Evolutionary conservation across 345 rosid genomes (phyloP), one percentile per base, ranked within the genome.

Genomic region (Laguncularia racemosa): DNA sequence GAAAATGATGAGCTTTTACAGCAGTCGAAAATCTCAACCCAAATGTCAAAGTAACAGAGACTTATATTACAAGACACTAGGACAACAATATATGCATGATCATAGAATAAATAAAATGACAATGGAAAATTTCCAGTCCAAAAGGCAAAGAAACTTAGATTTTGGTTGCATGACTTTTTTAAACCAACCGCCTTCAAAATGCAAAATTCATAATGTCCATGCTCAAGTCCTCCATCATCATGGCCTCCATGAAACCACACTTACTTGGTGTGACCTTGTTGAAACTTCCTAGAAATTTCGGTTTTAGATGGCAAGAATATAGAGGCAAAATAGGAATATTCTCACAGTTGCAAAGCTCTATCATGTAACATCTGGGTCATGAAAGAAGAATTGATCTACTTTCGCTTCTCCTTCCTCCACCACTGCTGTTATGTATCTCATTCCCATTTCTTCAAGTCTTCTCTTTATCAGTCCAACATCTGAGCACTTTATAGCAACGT

Each of bases 341-440:
- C 50, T 76, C 78, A 14, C 86, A 81, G 74, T 81, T 76, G 67
- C 86, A 78, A 45, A 81, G 33, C 66, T 81, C 86, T 16, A 81
- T 13, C 86, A 81, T 81, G 73, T 81, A 81, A 12, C 86, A 67
- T 81, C 86, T 13, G 86, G 86, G 66, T 81, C 86, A 38, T 81
- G 83, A 61, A 81, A 81, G 63, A 81, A 81, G 49, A 81, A 76
- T 40, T 81, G 86, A 57, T 81, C 81, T 50, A 78, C 83, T 18
- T 20, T 71, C 46, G 48, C 65, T 33, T 83, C 83, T 9, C 71
- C 79, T 0, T 78, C 83, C 59, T 78, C 81, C n/a, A 78, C 83
- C 53, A 71, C 65, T 0, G 78, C 78, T 2, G 81, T 78, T 49
- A 60, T 78, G 57, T 81, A 73, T 48, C 71, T 68, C 73, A 77